Conservation (phyloP, 495 filamentous ascomycete species). For the Penicillium goetzii region DNA sequence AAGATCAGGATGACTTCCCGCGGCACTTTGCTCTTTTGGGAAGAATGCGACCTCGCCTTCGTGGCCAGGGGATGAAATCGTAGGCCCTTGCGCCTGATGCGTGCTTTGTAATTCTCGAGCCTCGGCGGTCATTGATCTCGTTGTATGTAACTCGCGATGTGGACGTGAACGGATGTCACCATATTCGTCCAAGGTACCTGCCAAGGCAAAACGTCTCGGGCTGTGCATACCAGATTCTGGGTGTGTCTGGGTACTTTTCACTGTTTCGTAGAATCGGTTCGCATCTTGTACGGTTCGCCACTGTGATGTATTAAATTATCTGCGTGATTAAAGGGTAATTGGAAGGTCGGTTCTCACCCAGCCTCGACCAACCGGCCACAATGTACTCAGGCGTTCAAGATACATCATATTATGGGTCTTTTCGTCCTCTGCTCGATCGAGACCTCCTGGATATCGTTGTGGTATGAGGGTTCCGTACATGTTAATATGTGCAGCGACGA, state of each 20-base stretch:
- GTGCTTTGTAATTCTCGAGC: constrained; percentile 13
- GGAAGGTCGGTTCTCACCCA: constrained; percentile 34
- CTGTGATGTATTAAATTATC: constrained; percentile 21
- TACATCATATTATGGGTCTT: constrained; percentile 43
- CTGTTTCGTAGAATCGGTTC: constrained; percentile 46
- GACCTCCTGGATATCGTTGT: constrained; percentile 43
- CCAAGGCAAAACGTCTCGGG: constrained; percentile 39
- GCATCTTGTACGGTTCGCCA: constrained; percentile 50
- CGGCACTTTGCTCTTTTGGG: constrained; percentile 15
- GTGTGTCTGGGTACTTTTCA: constrained; percentile 35
- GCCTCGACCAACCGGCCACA: constrained; percentile 48
- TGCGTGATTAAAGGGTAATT: too few species aligned
- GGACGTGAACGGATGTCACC: constrained; percentile 48
- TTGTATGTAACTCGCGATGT: constrained; percentile 21
- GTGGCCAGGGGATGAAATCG: constrained; percentile 15
- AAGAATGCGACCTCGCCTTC: constrained; percentile 18
- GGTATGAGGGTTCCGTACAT: constrained; percentile 51
- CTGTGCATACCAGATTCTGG: constrained; percentile 30
- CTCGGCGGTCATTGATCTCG: constrained; percentile 19
- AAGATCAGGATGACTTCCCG: constrained; percentile 31
- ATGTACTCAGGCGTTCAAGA: constrained; percentile 41
- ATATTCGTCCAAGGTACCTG: constrained; percentile 47
- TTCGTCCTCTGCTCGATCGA: constrained; percentile 41
- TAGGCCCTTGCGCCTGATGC: background rate
- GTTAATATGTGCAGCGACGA: constrained; percentile 51